phyloP scores from a whole-genome alignment of 2,329 filamentous ascomycete species.

The Penicillium brasilianum region DNA sequence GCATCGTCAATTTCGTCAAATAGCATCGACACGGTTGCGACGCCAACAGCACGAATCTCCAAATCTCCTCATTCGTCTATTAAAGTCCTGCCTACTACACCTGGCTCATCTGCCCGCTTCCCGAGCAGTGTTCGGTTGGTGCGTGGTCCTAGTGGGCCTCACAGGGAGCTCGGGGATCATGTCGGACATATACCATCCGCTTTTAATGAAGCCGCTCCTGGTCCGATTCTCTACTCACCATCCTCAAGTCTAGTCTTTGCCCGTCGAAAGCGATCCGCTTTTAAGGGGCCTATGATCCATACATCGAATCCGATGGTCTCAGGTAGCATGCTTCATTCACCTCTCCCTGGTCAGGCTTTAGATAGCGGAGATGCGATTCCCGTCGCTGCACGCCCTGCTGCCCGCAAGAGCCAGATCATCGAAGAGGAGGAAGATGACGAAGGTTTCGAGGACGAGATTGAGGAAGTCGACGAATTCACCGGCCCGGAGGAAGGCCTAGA shows the following conservation, averaged over 20 bases:
- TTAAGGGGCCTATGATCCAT: slow-evolving; percentile 52
- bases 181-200: slow-evolving; percentile 35
- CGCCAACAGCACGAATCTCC: slow-evolving; percentile 68
- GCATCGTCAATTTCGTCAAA: slow-evolving; percentile 90
- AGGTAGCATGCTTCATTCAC: slow-evolving; percentile 42
- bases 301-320: slow-evolving; percentile 43
- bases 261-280: slow-evolving; percentile 51
- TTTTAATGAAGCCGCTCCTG: slow-evolving; percentile 47
- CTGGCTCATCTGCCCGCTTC: slow-evolving; percentile 71
- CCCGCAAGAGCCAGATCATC: slow-evolving; percentile 50
- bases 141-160: slow-evolving; percentile 53
- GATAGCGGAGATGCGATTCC: slow-evolving; percentile 24
- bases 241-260: slow-evolving; percentile 53
- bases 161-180: slow-evolving; percentile 34
- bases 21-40: slow-evolving; percentile 70
- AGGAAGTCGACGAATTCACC: slow-evolving; percentile 50
- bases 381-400: slow-evolving; percentile 32
- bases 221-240: slow-evolving; percentile 45
- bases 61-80: slow-evolving; percentile 87
- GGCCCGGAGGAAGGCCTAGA: slow-evolving; percentile 37
- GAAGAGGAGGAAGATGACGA: slow-evolving; percentile 52
- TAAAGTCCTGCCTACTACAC: slow-evolving; percentile 92
- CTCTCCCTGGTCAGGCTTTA: slow-evolving; percentile 37
- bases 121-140: slow-evolving; percentile 86
- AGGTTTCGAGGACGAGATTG: slow-evolving; percentile 45